Evolutionary conservation across 2,329 filamentous ascomycete genomes (phyloP), one percentile per base, ranked within the genome.

Genomic region (Penicillium sp.): DNA sequence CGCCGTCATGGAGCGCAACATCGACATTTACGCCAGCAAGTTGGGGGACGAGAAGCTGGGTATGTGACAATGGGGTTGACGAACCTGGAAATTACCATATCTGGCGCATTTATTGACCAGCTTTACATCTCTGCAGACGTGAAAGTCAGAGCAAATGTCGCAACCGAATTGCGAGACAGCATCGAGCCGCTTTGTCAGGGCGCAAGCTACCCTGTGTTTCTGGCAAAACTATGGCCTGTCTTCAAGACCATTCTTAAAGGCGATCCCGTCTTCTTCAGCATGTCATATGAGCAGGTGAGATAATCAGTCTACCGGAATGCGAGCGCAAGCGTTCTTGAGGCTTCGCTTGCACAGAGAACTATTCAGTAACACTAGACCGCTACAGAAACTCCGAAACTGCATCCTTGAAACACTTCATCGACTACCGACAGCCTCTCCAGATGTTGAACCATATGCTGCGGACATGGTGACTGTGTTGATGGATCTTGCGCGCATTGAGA

Each of bases 371-470:
- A 33, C 51, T 55, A 19, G 59, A 55, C 66, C 33, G 13, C 4
- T 47, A 16, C 69, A 91, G 87, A 96, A 92, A 85, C 82, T 99
- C 65, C 91, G 95, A 64, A 95, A 95, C 74, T 96, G 90, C 74
- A 85, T 96, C 50, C 88, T 99, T 67, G 96, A 99, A 77, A 96
- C 97, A 66, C 83, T 99, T 33, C 92, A 98, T 77, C 88, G 95
- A 63, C 78, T 99, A 83, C 92, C 77, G 67, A 88, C 81, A 83
- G 86, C 83, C 40, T 89, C 91, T 2, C 78, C 87, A 55, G 92
- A 97, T 69, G 87, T 97, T 77, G 93, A 98, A 74, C 90, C 89
- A 0, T 96, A 94, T 75, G 93, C 94, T 40, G 85, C 88, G 64
- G 91, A 96, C 72, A 88, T 96, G 60, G 91, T 97, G 60, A 93